Conservation (phyloP, 2,329 filamentous ascomycete genomes). For the Alternaria arbusti region DNA sequence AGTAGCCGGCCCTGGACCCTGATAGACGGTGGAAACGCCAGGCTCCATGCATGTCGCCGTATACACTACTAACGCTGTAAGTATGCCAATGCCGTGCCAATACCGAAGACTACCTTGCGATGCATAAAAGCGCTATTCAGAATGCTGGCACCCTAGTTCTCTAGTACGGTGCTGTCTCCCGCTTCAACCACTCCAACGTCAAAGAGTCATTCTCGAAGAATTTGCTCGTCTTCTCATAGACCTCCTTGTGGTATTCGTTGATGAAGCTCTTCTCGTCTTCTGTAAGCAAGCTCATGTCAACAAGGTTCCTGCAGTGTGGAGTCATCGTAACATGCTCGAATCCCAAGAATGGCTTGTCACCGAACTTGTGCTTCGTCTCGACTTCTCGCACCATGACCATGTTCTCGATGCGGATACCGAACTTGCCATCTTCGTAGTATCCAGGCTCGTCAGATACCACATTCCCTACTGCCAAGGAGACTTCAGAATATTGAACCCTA, state of each 20-base stretch:
- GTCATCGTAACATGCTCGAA: constrained; percentile 99
- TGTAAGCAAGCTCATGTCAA: constrained; percentile 76
- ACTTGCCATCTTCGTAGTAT: constrained; percentile 94
- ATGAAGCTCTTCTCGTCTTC: constrained; percentile 81
- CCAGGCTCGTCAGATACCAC: constrained; percentile 96
- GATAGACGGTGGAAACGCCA: constrained; percentile 18
- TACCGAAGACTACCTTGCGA: constrained; percentile 17
- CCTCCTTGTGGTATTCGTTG: constrained; percentile 82
- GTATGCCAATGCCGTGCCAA: constrained; percentile 23
- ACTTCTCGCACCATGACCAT: constrained; percentile 88
- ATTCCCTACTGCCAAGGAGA: constrained; percentile 87
- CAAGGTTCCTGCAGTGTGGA: constrained; percentile 88
- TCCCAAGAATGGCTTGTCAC: constrained; percentile 90
- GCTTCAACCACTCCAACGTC: constrained; percentile 80
- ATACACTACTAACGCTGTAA: constrained; percentile 20
- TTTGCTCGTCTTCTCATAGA: constrained; percentile 78
- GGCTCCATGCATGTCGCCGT: constrained; percentile 16
- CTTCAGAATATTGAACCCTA: constrained; percentile 87
- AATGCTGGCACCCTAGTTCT: not conserved
- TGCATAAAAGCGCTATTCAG: not conserved
- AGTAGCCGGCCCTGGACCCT: constrained; percentile 13
- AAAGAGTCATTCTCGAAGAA: constrained; percentile 77
- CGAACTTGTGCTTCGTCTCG: constrained; percentile 86
- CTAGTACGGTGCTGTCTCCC: constrained; percentile 73
- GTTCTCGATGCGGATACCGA: constrained; percentile 96